Evolutionary conservation across 2,329 filamentous ascomycete genomes (phyloP).

Genomic region (Curvularia sp.): DNA sequence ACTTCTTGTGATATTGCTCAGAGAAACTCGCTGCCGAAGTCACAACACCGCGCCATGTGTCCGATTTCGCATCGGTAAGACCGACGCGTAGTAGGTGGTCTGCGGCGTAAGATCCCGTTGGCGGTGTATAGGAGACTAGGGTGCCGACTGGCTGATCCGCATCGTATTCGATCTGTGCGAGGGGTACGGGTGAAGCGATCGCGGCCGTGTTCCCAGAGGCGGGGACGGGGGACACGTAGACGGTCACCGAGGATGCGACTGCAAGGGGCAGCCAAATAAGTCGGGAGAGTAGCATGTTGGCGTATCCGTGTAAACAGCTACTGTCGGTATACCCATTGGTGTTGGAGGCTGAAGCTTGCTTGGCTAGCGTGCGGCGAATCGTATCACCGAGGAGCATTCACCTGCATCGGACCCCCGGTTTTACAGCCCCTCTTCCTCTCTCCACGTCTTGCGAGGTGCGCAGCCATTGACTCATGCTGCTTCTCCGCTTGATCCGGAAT

Average conservation of each 20-base stretch:
- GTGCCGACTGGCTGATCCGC: slow-evolving; percentile 47
- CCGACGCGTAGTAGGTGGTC: slow-evolving; percentile 55
- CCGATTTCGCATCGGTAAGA: slow-evolving; percentile 48
- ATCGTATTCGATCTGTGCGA: slow-evolving; percentile 55
- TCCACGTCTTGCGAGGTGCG: slow-evolving; percentile 3
- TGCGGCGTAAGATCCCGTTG: slow-evolving; percentile 40
- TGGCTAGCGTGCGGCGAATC: slow-evolving; percentile 21
- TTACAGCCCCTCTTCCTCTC: slow-evolving; percentile 1
- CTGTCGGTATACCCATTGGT: slow-evolving; percentile 11
- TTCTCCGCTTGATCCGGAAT: slow-evolving; percentile 17
- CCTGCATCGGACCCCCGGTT: slow-evolving; percentile 7
- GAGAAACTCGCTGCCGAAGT: slow-evolving; percentile 54
- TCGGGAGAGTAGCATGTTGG: slow-evolving; percentile 48
- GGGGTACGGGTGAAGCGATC: slow-evolving; percentile 48
- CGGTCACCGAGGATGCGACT: slow-evolving; percentile 48
- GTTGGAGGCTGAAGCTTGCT: slow-evolving; percentile 23
- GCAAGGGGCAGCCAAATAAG: slow-evolving; percentile 49
- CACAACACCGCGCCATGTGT: slow-evolving; percentile 55
- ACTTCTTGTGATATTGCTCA: slow-evolving; percentile 52
- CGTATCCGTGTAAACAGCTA: slow-evolving; percentile 7
- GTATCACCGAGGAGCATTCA: slow-evolving; percentile 24
- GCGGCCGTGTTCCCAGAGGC: slow-evolving; percentile 64
- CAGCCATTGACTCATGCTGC: slow-evolving; percentile 7
- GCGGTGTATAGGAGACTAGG: slow-evolving; percentile 47
- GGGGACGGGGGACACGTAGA: slow-evolving; percentile 75